Conservation (phyloP, 805 yeast species). For the Lipomyces starkeyi region DNA sequence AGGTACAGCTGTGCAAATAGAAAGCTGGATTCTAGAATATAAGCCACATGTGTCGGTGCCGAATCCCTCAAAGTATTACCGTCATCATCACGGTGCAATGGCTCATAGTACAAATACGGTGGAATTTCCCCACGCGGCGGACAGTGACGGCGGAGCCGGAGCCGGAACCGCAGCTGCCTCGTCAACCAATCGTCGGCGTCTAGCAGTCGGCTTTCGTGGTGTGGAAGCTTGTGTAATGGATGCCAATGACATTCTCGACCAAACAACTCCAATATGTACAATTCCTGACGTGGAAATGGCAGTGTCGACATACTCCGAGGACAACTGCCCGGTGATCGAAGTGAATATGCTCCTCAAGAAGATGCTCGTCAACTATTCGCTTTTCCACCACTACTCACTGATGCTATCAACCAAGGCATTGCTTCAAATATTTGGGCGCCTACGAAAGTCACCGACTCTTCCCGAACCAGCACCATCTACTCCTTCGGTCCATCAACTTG, state of each 20-base stretch:
- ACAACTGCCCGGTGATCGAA: constrained; percentile 31
- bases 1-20: constrained; percentile 30
- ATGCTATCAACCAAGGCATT: constrained; percentile 33
- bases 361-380: constrained; percentile 40
- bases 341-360: constrained; percentile 38
- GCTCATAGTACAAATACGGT: background rate
- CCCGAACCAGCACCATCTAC: background rate
- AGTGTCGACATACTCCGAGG: constrained; percentile 32
- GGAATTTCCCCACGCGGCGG: constrained; percentile 14
- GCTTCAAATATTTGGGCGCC: constrained; percentile 14
- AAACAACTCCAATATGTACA: constrained; percentile 37
- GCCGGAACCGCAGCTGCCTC: constrained; percentile 10
- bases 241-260: constrained; percentile 38
- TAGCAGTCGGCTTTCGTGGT: constrained; percentile 40
- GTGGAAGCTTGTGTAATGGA: constrained; percentile 42
- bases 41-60: constrained; percentile 22
- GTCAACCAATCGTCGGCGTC: constrained; percentile 36
- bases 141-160: background rate
- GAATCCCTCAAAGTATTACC: background rate
- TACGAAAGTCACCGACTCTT: background rate
- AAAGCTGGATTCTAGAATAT: constrained; percentile 35
- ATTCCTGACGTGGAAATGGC: constrained; percentile 42
- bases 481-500: constrained; percentile 10
- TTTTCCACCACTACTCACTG: constrained; percentile 32
- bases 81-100: constrained; percentile 18